Conservation (phyloP, 1,284 basidiomycete species). For the Cryptococcus sp. region DNA sequence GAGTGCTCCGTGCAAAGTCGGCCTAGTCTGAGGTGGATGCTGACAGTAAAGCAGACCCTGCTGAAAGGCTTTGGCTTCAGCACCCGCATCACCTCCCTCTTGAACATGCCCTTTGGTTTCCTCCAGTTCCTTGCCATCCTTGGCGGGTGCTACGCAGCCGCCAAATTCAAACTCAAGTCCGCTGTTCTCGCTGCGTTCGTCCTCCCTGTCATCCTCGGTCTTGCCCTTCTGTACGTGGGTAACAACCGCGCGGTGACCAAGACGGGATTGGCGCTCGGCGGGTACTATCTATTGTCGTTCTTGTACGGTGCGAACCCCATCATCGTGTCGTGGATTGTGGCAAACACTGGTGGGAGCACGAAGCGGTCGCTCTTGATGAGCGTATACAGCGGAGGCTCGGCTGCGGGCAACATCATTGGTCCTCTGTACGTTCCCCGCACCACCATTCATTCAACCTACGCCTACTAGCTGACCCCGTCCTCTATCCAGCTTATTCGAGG, state of each 20-base stretch:
- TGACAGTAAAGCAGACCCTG: conserved; percentile 15
- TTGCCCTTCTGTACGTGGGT: conserved; percentile 22
- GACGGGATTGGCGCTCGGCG: conserved; percentile 27
- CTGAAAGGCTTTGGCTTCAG: conserved; percentile 41
- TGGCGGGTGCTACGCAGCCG: conserved; percentile 34
- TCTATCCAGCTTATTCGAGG: conserved; percentile 37
- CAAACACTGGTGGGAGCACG: conserved; percentile 45
- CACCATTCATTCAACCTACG: background rate
- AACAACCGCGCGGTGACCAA: conserved; percentile 5
- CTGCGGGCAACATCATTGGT: conserved; percentile 35
- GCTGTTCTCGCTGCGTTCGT: conserved; percentile 35
- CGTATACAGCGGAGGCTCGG: conserved; percentile 33
- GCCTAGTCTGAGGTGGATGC: too few relatives aligned
- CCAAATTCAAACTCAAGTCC: conserved; percentile 39
- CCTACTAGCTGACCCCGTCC: background rate
- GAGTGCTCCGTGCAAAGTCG: too few relatives aligned
- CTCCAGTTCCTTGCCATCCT: conserved; percentile 43
- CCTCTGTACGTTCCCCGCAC: conserved; percentile 7
- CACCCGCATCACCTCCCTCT: conserved; percentile 34
- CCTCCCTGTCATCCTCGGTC: conserved; percentile 43
- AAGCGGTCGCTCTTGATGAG: conserved; percentile 48
- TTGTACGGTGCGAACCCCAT: conserved; percentile 50
- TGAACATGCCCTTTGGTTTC: conserved; percentile 51
- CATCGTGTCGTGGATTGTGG: conserved; percentile 49
- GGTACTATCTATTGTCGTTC: conserved; percentile 51